phyloP scores from a whole-genome alignment of 768 basidiomycete species.

The Daedaleopsis nitida region DNA sequence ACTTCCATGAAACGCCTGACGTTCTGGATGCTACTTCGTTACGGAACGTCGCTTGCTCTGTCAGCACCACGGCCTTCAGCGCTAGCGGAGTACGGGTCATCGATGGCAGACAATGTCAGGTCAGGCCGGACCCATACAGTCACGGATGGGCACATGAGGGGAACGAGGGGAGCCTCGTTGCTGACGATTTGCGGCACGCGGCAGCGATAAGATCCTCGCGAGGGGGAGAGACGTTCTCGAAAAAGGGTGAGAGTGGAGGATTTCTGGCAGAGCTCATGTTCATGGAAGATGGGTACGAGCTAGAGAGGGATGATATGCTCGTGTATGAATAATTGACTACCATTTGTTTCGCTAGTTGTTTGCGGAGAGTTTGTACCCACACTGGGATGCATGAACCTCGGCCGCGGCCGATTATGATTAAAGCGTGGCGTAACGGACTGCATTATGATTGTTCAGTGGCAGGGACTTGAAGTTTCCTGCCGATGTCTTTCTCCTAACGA shows the following conservation, averaged over 20 bases:
- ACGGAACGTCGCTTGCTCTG: neutral
- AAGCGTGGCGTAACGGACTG: no score
- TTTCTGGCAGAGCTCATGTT: neutral
- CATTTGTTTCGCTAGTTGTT: neutral
- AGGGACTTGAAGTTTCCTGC: no score
- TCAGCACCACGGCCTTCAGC: neutral
- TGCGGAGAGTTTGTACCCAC: constrained; percentile 5
- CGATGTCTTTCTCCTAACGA: no score
- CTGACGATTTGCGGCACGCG: constrained; percentile 5
- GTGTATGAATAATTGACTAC: neutral
- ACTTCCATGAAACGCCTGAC: neutral
- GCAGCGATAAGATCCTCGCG: constrained; percentile 9
- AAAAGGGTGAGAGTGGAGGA: neutral
- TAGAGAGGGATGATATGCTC: neutral
- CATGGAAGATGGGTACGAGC: constrained; percentile 1
- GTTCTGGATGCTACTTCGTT: neutral
- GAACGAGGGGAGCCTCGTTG: constrained; percentile 20
- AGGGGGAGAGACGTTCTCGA: neutral
- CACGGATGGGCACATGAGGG: constrained; percentile 13
- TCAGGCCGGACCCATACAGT: neutral
- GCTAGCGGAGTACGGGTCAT: neutral
- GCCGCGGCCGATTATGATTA: no score
- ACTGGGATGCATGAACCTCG: constrained; percentile 3
- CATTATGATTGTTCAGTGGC: no score
- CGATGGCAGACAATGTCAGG: neutral